Evolutionary conservation across 1,139 yeast genomes (phyloP).

Genomic region (Blastobotrys capitulatus): DNA sequence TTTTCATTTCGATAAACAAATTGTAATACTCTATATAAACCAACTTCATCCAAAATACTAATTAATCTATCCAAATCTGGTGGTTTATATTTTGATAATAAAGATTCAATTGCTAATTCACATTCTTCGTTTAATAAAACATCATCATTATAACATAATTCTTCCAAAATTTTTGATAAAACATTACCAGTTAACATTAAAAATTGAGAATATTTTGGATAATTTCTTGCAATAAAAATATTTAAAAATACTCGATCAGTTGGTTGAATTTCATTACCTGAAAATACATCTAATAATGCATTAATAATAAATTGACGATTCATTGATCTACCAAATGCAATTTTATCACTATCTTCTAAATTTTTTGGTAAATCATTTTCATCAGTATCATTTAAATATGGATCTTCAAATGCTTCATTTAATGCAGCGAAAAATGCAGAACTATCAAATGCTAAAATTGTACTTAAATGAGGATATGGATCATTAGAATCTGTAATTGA

Average conservation of each 20-base stretch:
- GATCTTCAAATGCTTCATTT: constrained; percentile 76
- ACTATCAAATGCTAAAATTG: constrained; percentile 47
- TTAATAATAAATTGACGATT: constrained; percentile 65
- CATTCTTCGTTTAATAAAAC: constrained; percentile 47
- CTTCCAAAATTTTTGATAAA: constrained; percentile 44
- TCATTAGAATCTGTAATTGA: constrained; percentile 28
- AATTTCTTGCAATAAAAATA: constrained; percentile 68
- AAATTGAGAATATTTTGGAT: constrained; percentile 76
- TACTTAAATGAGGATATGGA: constrained; percentile 55
- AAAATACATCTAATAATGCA: constrained; percentile 49
- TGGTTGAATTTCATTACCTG: constrained; percentile 17
- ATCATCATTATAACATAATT: constrained; percentile 44
- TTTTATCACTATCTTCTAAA: constrained; percentile 11
- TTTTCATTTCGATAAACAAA: constrained; percentile 51
- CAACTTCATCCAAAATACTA: constrained; percentile 47
- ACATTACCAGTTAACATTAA: constrained; percentile 59
- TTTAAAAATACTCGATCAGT: constrained; percentile 41
- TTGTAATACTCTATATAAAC: constrained; percentile 54
- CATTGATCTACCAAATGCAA: constrained; percentile 32
- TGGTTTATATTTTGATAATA: constrained; percentile 60
- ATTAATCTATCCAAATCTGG: constrained; percentile 43
- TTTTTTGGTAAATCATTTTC: constrained; percentile 12
- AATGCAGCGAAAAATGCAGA: constrained; percentile 57
- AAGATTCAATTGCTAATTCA: constrained; percentile 65
- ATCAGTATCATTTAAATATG: constrained; percentile 47